phyloP scores from a whole-genome alignment of 495 filamentous ascomycete genomes.

The Xylaria flabelliformis region DNA sequence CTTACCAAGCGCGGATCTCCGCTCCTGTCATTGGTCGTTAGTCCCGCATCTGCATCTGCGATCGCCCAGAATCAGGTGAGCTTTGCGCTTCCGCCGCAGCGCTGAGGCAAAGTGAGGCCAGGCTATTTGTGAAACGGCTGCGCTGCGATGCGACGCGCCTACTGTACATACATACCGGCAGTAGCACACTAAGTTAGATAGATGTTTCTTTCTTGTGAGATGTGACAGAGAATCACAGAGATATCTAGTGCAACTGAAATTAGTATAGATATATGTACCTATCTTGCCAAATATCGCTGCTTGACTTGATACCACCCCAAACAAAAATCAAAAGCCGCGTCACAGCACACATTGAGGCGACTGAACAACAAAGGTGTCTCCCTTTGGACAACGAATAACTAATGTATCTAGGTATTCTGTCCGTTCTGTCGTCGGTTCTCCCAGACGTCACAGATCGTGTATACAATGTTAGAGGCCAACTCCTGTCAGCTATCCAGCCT shows the following conservation, averaged over 20 bases:
- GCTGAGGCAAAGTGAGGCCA: conserved; percentile 27
- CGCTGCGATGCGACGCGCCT: conserved; percentile 23
- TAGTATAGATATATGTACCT: neutral
- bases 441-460: neutral
- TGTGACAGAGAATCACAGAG: neutral
- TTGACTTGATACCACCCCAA: neutral
- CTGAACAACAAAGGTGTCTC: neutral
- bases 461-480: neutral
- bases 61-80: conserved; percentile 27
- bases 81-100: conserved; percentile 14
- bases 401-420: neutral
- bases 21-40: conserved; percentile 9
- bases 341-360: neutral
- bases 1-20: conserved; percentile 15
- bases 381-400: neutral
- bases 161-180: neutral
- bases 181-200: neutral
- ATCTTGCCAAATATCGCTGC: neutral
- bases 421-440: neutral
- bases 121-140: conserved; percentile 27
- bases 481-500: neutral
- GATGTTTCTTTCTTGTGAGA: neutral
- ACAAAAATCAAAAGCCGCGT: neutral
- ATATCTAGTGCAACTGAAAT: neutral
- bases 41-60: conserved; percentile 21